Evolutionary conservation across 257 asterid genomes (phyloP).

Genomic region (Nicotiana knightiana): DNA sequence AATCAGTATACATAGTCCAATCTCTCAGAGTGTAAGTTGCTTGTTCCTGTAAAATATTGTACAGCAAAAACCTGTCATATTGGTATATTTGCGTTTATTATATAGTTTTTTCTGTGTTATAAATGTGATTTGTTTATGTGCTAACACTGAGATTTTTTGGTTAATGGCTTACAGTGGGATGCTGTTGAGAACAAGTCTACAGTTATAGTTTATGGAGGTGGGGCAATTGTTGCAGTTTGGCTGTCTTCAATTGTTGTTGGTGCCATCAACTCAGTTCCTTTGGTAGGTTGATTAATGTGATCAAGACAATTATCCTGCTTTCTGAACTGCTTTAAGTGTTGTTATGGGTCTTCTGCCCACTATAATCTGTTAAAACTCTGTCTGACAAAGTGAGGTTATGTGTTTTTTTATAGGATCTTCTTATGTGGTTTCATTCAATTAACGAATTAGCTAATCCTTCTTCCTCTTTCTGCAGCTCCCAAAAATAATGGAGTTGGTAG

Average conservation of each 20-base stretch:
- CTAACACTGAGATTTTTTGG: neutral
- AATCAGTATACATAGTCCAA: neutral
- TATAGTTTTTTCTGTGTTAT: neutral
- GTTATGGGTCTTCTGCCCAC: neutral
- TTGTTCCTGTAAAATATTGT: neutral
- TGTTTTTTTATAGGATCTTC: neutral
- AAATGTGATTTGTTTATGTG: neutral
- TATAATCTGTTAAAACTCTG: neutral
- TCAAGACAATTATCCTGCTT: neutral
- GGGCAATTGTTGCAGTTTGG: constrained; percentile 80
- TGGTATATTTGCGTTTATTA: neutral
- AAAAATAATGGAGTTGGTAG: constrained; percentile 90
- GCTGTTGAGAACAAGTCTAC: constrained; percentile 89
- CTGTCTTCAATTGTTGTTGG: constrained; percentile 68
- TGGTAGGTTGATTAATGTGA: constrained; percentile 47
- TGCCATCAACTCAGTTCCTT: constrained; percentile 83
- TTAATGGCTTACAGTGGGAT: constrained; percentile 56
- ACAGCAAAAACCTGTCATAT: neutral
- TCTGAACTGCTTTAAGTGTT: neutral
- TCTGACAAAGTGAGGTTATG: neutral
- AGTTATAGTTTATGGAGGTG: constrained; percentile 75
- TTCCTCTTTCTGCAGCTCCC: constrained; percentile 58
- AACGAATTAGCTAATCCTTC: neutral
- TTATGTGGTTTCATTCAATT: neutral
- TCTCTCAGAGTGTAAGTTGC: neutral